A percentile compares a stretch with the other conserved stretches of the same genome.
These are phyloP conservation scores for Boletus sp. DNA, from an alignment of 768 basidiomycete genomes.

Conservation along the genomic window DNA sequence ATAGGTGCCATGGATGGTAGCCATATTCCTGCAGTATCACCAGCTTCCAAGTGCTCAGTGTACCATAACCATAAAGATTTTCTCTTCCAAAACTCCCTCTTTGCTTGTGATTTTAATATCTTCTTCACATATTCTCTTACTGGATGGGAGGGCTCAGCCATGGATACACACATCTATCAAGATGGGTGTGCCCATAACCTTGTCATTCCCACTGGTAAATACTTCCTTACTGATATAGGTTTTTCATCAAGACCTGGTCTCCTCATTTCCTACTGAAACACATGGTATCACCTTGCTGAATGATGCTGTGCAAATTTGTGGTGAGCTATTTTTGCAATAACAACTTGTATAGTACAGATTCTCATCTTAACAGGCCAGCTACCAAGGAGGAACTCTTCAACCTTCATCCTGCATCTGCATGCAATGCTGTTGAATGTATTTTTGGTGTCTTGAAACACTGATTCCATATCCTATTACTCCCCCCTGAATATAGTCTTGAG, in stretches of 20 bases:
- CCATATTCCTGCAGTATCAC: neutral
- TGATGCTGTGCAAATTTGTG: neutral
- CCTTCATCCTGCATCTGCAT: neutral
- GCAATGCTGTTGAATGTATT: neutral
- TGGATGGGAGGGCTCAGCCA: neutral
- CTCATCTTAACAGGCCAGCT: neutral
- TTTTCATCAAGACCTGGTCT: neutral
- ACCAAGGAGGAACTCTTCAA: neutral
- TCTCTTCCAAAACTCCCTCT: neutral
- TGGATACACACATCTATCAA: neutral
- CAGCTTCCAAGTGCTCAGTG: neutral
- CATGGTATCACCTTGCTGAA: neutral
- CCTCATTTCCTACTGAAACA: neutral
- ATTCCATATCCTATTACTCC: neutral
- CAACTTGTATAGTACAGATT: too few relatives aligned
- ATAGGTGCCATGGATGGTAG: neutral
- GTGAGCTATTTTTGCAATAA: neutral
- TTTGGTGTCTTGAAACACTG: neutral
- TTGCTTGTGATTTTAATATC: neutral
- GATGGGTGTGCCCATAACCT: neutral
- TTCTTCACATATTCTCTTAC: neutral
- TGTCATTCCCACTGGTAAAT: neutral
- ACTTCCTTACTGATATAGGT: neutral
- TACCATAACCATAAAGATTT: neutral
- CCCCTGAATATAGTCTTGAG: neutral